A percentile compares a stretch with the other conserved stretches of the same genome.
These are phyloP conservation scores for Pisolithus microcarpus DNA, from an alignment of 768 basidiomycete genomes.

Conservation along the genomic window DNA sequence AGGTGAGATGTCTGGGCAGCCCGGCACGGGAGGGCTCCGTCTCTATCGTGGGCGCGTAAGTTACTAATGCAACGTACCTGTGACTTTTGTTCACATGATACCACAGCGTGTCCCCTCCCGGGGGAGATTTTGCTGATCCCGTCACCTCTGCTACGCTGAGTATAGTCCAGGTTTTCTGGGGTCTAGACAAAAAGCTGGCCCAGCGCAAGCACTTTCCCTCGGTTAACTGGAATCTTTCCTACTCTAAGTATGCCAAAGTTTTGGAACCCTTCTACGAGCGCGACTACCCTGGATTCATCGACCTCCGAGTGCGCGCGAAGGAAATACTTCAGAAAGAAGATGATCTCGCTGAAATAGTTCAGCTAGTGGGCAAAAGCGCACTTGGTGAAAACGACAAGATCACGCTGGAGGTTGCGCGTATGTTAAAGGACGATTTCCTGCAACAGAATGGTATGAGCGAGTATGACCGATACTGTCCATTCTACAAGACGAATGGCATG, in stretches of 20 bases:
- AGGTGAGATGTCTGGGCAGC: conserved; percentile 86
- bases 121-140: conserved; percentile 98
- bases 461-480: conserved; percentile 95
- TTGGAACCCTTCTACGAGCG: conserved; percentile 89
- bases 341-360: conserved; percentile 97
- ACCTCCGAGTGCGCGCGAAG: conserved; percentile 85
- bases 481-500: conserved; percentile 99
- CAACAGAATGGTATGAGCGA: conserved; percentile 99
- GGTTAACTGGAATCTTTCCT: conserved; percentile 99
- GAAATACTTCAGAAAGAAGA: conserved; percentile 99
- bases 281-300: conserved; percentile 90
- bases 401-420: conserved; percentile 91
- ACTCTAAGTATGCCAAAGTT: conserved; percentile 96
- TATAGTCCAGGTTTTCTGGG: conserved; percentile 99
- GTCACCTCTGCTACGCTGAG: conserved; percentile 95
- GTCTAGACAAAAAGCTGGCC: conserved; percentile 97
- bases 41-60: conserved; percentile 98
- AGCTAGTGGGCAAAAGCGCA: conserved; percentile 98
- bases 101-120: conserved; percentile 89
- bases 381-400: conserved; percentile 97
- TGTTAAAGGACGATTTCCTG: conserved; percentile 96
- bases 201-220: conserved; percentile 99
- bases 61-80: conserved; percentile 14
- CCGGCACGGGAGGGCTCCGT: conserved; percentile 87
- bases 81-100: conserved; percentile 7